These are phyloP conservation scores for Pleoardoris graminearum DNA, from an alignment of 2,329 filamentous ascomycete genomes.

Conservation along the genomic window DNA sequence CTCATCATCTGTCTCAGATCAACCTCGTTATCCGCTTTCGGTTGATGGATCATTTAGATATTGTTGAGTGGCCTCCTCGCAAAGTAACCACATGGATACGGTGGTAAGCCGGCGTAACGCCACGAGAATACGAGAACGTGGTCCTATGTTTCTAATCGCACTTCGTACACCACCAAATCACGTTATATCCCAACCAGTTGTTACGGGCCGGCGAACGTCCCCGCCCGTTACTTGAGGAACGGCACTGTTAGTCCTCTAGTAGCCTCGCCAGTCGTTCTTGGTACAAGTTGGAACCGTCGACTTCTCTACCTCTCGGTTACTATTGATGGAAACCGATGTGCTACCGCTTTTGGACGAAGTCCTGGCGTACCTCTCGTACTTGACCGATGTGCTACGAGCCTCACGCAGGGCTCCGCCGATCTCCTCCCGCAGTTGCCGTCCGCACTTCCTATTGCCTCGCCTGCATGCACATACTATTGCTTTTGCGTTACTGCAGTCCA, in stretches of 20 bases:
- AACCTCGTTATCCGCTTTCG: no score
- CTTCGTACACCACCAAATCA: not conserved
- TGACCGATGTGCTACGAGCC: conserved; percentile 5
- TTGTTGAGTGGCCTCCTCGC: not conserved
- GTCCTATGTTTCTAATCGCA: not conserved
- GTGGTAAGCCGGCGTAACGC: not conserved
- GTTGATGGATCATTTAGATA: no score
- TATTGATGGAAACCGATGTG: not conserved
- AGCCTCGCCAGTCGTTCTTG: not conserved
- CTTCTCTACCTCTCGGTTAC: not conserved
- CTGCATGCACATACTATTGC: conserved; percentile 9
- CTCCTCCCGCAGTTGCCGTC: not conserved
- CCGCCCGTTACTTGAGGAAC: not conserved
- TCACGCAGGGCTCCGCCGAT: conserved; percentile 4
- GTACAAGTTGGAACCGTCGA: not conserved
- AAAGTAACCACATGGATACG: not conserved
- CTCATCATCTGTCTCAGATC: not conserved
- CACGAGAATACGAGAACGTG: conserved; percentile 1
- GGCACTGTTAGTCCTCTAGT: not conserved
- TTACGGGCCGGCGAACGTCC: not conserved
- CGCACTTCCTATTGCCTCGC: conserved; percentile 3
- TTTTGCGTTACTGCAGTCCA: conserved; percentile 6
- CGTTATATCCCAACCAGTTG: not conserved
- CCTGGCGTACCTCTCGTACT: no score
- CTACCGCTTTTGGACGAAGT: no score